These are phyloP conservation scores for Talaromyces nanjingensis DNA, from an alignment of 495 filamentous ascomycete genomes.

Conservation along the genomic window DNA sequence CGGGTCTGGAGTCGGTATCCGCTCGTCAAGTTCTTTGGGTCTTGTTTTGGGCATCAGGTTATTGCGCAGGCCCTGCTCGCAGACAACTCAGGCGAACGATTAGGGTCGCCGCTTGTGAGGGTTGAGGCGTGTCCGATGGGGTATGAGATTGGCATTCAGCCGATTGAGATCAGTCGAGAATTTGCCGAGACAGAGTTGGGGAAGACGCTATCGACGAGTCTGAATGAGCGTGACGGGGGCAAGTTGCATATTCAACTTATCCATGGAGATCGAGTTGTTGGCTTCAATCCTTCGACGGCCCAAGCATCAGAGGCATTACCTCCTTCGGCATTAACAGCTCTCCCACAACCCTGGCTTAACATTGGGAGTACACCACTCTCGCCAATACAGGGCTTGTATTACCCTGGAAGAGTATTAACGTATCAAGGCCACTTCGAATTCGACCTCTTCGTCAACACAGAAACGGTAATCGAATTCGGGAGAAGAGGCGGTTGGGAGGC, in stretches of 20 bases:
- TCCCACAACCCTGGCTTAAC: slow-evolving; percentile 24
- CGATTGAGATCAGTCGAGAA: slow-evolving; percentile 20
- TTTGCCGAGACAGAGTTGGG: slow-evolving; percentile 17
- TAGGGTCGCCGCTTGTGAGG: slow-evolving; percentile 6
- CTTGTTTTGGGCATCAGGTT: slow-evolving; percentile 44
- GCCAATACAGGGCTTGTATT: slow-evolving; percentile 35
- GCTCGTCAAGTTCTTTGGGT: slow-evolving; percentile 38
- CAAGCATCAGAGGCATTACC: not conserved
- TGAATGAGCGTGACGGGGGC: not conserved
- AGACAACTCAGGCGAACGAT: not conserved
- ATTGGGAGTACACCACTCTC: slow-evolving; percentile 27
- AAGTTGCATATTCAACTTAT: slow-evolving; percentile 25
- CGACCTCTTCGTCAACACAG: slow-evolving; percentile 29
- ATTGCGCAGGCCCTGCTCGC: slow-evolving; percentile 33
- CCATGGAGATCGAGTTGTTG: slow-evolving; percentile 28
- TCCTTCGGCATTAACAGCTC: slow-evolving; percentile 1
- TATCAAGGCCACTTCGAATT: slow-evolving; percentile 41
- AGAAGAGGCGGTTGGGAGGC: slow-evolving; percentile 21
- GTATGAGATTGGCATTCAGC: slow-evolving; percentile 32
- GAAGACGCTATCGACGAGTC: not conserved
- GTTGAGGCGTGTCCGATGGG: slow-evolving; percentile 17
- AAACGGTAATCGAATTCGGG: slow-evolving; percentile 27
- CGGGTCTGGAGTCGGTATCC: slow-evolving; percentile 31
- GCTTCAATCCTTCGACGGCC: slow-evolving; percentile 10
- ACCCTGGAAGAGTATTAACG: slow-evolving; percentile 26